Evolutionary conservation across 306 rosid species (phyloP), one percentile per base, ranked within the genome.

Genomic region (Medicago arabica): DNA sequence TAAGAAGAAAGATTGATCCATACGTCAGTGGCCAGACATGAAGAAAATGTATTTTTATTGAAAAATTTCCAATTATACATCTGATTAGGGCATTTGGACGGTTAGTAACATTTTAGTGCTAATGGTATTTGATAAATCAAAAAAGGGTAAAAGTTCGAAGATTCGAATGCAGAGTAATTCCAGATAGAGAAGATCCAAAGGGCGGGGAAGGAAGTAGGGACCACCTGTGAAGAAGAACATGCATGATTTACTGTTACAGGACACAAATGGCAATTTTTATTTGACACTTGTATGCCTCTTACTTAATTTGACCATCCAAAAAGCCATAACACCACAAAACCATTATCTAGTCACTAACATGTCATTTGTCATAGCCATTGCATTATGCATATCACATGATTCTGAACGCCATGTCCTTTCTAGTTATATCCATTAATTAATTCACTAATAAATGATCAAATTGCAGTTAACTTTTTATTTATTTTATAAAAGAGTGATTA

Each of bases 401-500:
- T 60, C 55, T 60, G 14, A 54, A 54, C 28, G 28, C 28, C 3
- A 54, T 17, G 9, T 54, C 28, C 25, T 54, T 12, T 54, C 18
- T 18, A 7, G 2, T 25, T 54, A 9, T 8, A 53, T 53, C 12
- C 14, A 16, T 51, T 51, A 8, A 18, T 19, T 10, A 41, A 31
- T 31, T 54, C 11, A 9, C 60, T 18, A 54, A 54, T 54, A 54
- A 9, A 18, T 3, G 25, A 54, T 18, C 60, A 54, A 54, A 10
- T 54, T 69, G 76, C 63, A 59, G 6, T 34, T 74, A 31, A 55
- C 69, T 74, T 65, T 62, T n/a, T n/a, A n/a, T 65, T 62, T 21
- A 21, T 21, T 21, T 66, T 54, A 39, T 9, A 21, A 54, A 53
- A 75, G 17, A 60, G 28, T 54, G 60, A 54, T 54, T 54, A 54